Conservation (phyloP, 2,329 filamentous ascomycete genomes). For the Beauveria sp. region DNA sequence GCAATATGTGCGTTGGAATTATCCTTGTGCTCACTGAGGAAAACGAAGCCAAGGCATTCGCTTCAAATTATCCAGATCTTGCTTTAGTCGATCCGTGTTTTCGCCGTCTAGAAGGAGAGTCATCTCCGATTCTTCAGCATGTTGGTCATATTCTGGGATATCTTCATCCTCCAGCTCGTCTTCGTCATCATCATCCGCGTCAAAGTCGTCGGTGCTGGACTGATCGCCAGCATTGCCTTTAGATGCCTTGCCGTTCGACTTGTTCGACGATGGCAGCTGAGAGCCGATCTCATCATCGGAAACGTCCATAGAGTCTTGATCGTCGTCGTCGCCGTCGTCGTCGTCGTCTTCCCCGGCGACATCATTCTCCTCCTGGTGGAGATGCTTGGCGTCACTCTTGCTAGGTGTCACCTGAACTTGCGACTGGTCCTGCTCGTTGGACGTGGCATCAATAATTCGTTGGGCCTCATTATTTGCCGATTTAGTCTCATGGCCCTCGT, state of each 20-base stretch:
- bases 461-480: neutral
- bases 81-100: constrained; percentile 22
- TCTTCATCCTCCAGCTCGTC: constrained; percentile 11
- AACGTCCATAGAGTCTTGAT: neutral
- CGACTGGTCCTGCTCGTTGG: neutral
- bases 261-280: neutral
- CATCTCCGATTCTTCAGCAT: constrained; percentile 7
- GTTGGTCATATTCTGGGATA: constrained; percentile 12
- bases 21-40: constrained; percentile 24
- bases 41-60: constrained; percentile 34
- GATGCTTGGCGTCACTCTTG: neutral
- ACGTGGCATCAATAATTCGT: neutral
- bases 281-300: no score
- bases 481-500: neutral
- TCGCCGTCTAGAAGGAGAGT: constrained; percentile 17
- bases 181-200: constrained; percentile 4
- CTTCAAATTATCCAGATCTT: constrained; percentile 23
- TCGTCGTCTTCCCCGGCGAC: neutral
- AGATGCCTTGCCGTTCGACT: neutral
- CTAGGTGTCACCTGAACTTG: neutral
- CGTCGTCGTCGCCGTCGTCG: neutral
- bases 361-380: neutral
- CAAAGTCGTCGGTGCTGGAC: neutral
- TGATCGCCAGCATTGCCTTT: neutral
- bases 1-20: neutral